Evolutionary conservation across 345 rosid genomes (phyloP).

Genomic region (Populus alba): DNA sequence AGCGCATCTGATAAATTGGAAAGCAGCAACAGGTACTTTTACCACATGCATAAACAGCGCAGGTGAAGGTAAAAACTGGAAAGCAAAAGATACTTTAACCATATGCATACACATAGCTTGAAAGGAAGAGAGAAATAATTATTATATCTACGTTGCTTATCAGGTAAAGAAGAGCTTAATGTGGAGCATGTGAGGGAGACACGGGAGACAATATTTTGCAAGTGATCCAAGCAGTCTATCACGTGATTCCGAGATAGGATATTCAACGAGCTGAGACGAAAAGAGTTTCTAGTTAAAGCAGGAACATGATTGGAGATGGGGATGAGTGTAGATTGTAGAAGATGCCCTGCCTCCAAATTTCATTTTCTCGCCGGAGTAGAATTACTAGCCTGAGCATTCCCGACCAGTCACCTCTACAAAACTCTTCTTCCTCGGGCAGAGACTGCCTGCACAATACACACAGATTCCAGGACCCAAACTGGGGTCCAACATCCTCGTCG

Average conservation of each 20-base stretch:
- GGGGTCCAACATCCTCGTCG: not conserved
- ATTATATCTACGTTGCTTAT: not conserved
- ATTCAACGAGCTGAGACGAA: conserved; percentile 20
- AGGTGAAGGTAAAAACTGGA: not conserved
- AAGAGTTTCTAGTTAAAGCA: conserved; percentile 2
- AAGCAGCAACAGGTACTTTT: no score
- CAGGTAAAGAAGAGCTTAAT: not conserved
- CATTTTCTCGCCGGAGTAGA: no score
- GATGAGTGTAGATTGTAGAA: not conserved
- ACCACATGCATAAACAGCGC: no score
- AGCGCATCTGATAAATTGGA: no score
- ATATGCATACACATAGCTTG: not conserved
- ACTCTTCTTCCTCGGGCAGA: no score
- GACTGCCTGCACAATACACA: no score
- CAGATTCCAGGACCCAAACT: no score
- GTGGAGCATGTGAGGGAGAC: conserved; percentile 32
- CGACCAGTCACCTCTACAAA: no score
- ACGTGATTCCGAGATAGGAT: conserved; percentile 32
- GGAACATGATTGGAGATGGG: conserved; percentile 10
- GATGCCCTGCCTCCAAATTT: not conserved
- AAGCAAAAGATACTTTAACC: not conserved
- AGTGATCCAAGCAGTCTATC: conserved; percentile 19
- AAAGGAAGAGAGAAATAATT: not conserved
- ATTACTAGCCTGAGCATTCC: no score
- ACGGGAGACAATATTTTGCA: conserved; percentile 6